A percentile compares a stretch with the other conserved stretches of the same genome.
Conservation (phyloP, 148 eudicot species). For the Cornus kousa region DNA sequence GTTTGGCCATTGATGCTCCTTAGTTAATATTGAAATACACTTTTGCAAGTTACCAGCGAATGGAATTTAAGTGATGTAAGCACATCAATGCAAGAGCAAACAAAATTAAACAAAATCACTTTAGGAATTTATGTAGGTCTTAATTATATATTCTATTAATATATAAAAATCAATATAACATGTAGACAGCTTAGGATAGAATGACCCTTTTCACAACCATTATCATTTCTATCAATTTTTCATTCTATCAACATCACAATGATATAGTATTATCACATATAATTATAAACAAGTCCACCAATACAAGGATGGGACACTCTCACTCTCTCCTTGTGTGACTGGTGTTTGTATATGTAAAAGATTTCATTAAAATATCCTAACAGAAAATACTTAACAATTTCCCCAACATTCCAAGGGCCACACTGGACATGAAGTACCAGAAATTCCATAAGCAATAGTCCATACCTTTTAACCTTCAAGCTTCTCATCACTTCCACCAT, state of each 20-base stretch:
- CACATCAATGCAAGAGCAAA: no score
- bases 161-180: background rate
- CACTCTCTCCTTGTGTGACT: background rate
- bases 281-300: background rate
- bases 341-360: no score
- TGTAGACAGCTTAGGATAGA: background rate
- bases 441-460: conserved; percentile 3
- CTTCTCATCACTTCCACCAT: no score
- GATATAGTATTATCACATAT: background rate
- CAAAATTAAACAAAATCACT: no score
- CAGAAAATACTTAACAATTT: background rate
- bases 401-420: background rate
- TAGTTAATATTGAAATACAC: no score
- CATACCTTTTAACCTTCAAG: background rate
- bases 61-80: no score
- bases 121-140: no score
- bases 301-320: background rate
- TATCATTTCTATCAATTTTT: background rate
- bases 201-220: background rate
- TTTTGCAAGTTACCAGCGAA: no score
- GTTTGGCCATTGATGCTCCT: no score
- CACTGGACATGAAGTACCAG: conserved; percentile 2
- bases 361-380: no score
- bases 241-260: background rate
- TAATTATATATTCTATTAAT: no score